Evolutionary conservation across 2,329 filamentous ascomycete species (phyloP).

Genomic region (Sporothrix mexicana): DNA sequence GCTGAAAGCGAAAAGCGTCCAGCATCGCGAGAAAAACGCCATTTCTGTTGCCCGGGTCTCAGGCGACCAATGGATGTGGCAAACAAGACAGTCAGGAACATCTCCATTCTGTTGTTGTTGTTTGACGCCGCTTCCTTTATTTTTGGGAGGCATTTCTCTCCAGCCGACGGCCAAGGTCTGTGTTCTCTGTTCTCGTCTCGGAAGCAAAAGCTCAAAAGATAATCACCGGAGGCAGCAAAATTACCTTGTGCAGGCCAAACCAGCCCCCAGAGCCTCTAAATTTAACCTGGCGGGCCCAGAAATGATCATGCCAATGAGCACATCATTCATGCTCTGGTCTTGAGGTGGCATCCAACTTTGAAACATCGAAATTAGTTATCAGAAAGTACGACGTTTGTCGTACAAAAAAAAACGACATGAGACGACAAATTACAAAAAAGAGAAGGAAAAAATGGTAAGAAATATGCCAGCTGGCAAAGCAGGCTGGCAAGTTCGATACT

Average conservation of each 20-base stretch:
- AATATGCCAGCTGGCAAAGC: conserved; percentile 11
- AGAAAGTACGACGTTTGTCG: not conserved
- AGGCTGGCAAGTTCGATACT: not conserved
- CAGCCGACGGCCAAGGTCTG: not conserved
- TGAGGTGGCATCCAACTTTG: not conserved
- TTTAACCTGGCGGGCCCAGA: not conserved
- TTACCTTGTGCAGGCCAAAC: not conserved
- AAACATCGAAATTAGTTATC: not conserved
- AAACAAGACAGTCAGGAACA: not conserved
- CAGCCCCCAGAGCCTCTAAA: not conserved
- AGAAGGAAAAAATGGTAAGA: not conserved
- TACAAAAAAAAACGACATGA: not conserved
- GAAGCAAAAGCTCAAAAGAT: not conserved
- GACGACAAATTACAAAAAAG: not conserved
- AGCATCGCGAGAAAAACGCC: not conserved
- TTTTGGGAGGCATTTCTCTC: not conserved
- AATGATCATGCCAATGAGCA: not conserved
- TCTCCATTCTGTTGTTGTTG: not conserved
- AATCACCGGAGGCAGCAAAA: not conserved
- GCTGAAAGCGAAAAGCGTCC: not conserved
- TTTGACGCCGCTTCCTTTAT: not conserved
- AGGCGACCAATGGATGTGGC: not conserved
- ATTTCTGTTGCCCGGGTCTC: not conserved
- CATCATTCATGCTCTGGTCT: conserved; percentile 12
- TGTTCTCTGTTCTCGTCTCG: conserved; percentile 10